A percentile compares a stretch with the other conserved stretches of the same genome.
Evolutionary conservation across 2,329 filamentous ascomycete species (phyloP).

Genomic region (Didymella arachidicola): DNA sequence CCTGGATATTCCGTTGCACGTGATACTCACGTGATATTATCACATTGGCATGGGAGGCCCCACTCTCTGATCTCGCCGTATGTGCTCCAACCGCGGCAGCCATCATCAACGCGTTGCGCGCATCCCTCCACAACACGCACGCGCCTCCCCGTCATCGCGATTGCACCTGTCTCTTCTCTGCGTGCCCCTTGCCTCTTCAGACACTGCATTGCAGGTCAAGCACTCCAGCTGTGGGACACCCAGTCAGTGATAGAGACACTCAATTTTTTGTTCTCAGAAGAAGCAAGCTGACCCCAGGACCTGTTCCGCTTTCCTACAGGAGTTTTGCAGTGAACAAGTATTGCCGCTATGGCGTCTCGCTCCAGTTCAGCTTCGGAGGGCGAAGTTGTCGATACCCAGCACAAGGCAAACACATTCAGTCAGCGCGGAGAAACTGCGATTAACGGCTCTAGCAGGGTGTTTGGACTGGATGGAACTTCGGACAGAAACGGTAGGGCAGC

Average conservation of each 20-base stretch:
- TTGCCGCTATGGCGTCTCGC: constrained; percentile 35
- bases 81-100: constrained; percentile 15
- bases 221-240: constrained; percentile 38
- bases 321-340: constrained; percentile 12
- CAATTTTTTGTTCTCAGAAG: constrained; percentile 34
- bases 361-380: constrained; percentile 42
- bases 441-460: constrained; percentile 47
- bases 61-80: constrained; percentile 13
- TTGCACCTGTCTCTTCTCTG: constrained; percentile 39
- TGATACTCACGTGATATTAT: constrained; percentile 12
- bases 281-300: constrained; percentile 44
- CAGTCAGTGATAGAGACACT: constrained; percentile 50
- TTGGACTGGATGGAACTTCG: constrained; percentile 39
- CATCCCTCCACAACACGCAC: constrained; percentile 16
- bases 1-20: background rate
- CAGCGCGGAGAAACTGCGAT: constrained; percentile 41
- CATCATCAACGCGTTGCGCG: constrained; percentile 24
- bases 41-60: background rate
- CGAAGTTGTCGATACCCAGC: constrained; percentile 38
- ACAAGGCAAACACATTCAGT: constrained; percentile 48
- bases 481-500: constrained; percentile 30
- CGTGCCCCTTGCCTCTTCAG: constrained; percentile 36
- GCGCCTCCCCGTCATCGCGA: constrained; percentile 21
- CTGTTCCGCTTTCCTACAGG: constrained; percentile 22
- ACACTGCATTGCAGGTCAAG: constrained; percentile 33